These are phyloP conservation scores for Kalaharituber pfeilii DNA, from an alignment of 2,329 filamentous ascomycete genomes.

Conservation along the genomic window DNA sequence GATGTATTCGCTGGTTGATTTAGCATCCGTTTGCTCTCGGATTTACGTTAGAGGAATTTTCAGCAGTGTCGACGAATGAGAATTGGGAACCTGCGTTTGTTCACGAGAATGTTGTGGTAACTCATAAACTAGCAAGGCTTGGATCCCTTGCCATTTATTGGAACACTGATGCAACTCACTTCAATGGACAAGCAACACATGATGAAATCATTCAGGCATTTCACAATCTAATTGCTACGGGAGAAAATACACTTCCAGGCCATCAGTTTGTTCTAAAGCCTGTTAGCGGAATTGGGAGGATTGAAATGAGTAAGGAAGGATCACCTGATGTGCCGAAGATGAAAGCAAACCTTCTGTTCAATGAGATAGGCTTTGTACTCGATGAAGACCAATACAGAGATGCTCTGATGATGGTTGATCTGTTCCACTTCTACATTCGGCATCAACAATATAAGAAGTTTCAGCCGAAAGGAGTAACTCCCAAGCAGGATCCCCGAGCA, in stretches of 20 bases:
- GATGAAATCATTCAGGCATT: constrained; percentile 62
- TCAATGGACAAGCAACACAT: constrained; percentile 65
- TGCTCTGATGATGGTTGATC: constrained; percentile 89
- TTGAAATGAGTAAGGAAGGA: constrained; percentile 88
- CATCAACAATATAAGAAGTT: constrained; percentile 94
- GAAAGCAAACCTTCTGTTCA: constrained; percentile 81
- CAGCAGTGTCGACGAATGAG: constrained; percentile 85
- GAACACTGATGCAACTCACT: constrained; percentile 80
- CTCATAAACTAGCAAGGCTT: constrained; percentile 84
- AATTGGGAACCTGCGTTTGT: constrained; percentile 95
- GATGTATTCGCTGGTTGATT: too few species aligned
- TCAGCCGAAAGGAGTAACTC: constrained; percentile 62
- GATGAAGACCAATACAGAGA: constrained; percentile 97
- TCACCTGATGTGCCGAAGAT: constrained; percentile 62
- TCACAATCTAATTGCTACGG: constrained; percentile 59
- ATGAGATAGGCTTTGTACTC: constrained; percentile 93
- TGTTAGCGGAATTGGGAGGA: constrained; percentile 83
- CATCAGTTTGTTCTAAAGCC: constrained; percentile 95
- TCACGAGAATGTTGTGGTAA: constrained; percentile 63
- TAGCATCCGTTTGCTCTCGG: constrained; percentile 80
- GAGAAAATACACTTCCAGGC: constrained; percentile 39
- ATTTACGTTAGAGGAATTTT: constrained; percentile 86
- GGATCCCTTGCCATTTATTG: constrained; percentile 88
- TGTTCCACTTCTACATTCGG: constrained; percentile 95
- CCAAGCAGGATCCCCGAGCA: constrained; percentile 77